Evolutionary conservation across 371 early-diverging fungal genomes (phyloP), one percentile per base, ranked within the genome.

Genomic region (Rhizomucor miehei): DNA sequence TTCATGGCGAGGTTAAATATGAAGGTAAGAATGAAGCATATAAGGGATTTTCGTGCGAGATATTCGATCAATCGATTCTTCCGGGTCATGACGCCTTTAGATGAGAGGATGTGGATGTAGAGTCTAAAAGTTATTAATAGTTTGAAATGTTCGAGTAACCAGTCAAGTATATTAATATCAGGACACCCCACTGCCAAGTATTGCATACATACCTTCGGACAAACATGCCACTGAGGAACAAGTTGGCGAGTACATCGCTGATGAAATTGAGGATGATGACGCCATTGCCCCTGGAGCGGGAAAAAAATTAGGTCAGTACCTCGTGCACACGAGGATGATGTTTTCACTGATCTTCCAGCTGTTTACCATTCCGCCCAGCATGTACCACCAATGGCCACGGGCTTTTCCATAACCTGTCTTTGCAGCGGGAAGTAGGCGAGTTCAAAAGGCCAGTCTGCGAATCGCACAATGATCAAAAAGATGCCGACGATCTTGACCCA

Each of bases 281-380:
- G 19, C 74, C 74, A 14, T 59, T 34, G 1, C 69, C 71, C 75
- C 75, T 75, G 56, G 21, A 54, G n/a, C n/a, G 24, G 4, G 21
- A 21, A 38, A 12, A n/a, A 43, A 50, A 36, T 8, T n/a, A 36
- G 3, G 35, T 41, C 43, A 19, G 17, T 17, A 48, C 17, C n/a
- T 45, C 6, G 19, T 25, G n/a, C 2, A 19, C 9, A n/a, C 40
- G 13, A 34, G 19, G 11, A 4, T 1, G 10, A 36, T 34, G 19
- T 25, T 40, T 46, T 52, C 45, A 36, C 23, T 54, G 43, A 34
- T 9, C 39, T 39, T n/a, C n/a, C n/a, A n/a, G n/a, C n/a, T n/a
- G n/a, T n/a, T 38, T 70, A 71, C 77, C 77, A 77, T 43, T 49
- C 50, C n/a, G 68, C 74, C 74, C 74, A 77, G 44, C 77, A 77